Base-by-base conservation (phyloP, 345 rosid species). In the Geranium brycei region DNA sequence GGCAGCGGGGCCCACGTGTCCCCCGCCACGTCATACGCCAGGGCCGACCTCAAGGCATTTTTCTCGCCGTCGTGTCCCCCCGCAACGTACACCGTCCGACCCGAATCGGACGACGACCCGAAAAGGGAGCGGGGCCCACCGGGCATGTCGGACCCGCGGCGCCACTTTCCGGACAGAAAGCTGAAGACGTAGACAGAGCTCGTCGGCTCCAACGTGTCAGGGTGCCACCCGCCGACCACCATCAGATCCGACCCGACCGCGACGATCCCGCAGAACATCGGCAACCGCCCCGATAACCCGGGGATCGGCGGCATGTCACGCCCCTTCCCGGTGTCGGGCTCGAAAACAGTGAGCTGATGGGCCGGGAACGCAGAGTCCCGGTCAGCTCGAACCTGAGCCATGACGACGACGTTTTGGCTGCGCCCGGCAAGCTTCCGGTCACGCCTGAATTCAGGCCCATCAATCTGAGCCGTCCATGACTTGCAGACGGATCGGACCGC, bases 151-250 rank as follows among this genome's bases (percentile, higher is more conserved):
- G 77, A 53, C 55, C 96, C 95, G 0, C 69, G 74, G 1, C 89
- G 82, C 98, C 98, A 92, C 23, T 31, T 70, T 12, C 75, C 84
- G 1, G 79, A 69, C 47, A 83, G 17, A 3, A 89, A 85, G 67
- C 76, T 74, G 57, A 79, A 87, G 13, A 84, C 72, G 19, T 65
- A 81, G 8, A 92, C 89, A 0, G 85, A 79, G 11, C 59, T 64
- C 4, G 80, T 74, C 14, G 77, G 76, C 70, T 81, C 85, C 86
- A 86, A 92, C 6, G 81, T 83, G 17, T 58, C 75, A 40, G 83
- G 88, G 66, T 89, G 83, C 69, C 87, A 63, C 80, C 98, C 98
- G 7, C 97, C 98, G 71, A 89, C 47, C 32, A 85, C 78, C n/a
- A 89, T 76, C 64, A 92, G 80, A 51, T 81, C 80, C 69, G 82